Conservation (phyloP, 2,329 filamentous ascomycete genomes). For the Acephala macrosclerotiorum region DNA sequence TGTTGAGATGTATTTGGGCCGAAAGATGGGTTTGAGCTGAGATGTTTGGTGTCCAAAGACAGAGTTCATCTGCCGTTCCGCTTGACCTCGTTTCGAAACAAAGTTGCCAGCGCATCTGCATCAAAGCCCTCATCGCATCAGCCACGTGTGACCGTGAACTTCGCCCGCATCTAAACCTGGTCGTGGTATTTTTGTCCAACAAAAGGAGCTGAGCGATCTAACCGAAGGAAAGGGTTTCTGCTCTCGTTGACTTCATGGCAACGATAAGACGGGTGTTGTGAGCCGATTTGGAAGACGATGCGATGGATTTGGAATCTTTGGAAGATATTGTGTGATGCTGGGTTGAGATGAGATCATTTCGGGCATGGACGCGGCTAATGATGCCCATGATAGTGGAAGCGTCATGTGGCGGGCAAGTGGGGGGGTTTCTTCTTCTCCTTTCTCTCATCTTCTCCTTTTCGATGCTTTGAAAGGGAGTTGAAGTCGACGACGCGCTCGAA, state of each 20-base stretch:
- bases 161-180: background rate
- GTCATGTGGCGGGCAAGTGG: too few relatives aligned
- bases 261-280: background rate
- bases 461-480: too few relatives aligned
- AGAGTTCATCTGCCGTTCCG: background rate
- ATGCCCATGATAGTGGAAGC: too few relatives aligned
- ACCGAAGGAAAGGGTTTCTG: background rate
- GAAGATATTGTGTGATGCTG: too few relatives aligned
- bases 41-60: background rate
- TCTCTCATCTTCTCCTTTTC: too few relatives aligned
- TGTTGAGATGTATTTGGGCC: background rate
- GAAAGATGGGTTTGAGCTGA: background rate
- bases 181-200: background rate
- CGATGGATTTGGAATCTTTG: too few relatives aligned
- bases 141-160: background rate
- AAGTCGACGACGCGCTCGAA: too few relatives aligned
- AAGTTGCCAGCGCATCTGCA: slow-evolving; percentile 1
- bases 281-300: background rate
- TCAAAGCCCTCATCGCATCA: background rate
- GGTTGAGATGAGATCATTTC: background rate
- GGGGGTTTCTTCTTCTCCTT: too few relatives aligned
- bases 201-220: background rate
- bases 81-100: slow-evolving; percentile 1
- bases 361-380: background rate
- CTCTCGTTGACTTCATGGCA: background rate